Evolutionary conservation across 2,329 filamentous ascomycete genomes (phyloP).

Genomic region (Xylariomycetidae sp.): DNA sequence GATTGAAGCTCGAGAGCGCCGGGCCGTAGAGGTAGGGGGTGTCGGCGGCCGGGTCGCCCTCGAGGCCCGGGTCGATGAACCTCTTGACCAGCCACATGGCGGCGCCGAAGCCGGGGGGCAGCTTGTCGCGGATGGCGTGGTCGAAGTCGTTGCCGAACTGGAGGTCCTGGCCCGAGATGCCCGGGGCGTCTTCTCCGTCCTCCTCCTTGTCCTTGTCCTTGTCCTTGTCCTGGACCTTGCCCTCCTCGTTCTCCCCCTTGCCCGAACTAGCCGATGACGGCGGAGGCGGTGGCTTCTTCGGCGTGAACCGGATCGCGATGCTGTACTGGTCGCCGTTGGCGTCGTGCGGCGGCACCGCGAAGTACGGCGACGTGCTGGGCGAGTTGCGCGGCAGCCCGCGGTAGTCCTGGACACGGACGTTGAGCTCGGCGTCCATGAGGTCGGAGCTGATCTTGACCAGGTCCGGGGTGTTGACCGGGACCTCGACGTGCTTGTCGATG

Average conservation of each 20-base stretch:
- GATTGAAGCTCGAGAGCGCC: slow-evolving; percentile 73
- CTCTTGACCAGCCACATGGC: slow-evolving; percentile 82
- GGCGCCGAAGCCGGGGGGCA: slow-evolving; percentile 81
- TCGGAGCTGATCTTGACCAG: slow-evolving; percentile 58
- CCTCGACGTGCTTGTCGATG: slow-evolving; percentile 59
- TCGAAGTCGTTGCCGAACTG: slow-evolving; percentile 97
- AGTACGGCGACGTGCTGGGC: slow-evolving; percentile 69
- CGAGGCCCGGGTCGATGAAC: slow-evolving; percentile 85
- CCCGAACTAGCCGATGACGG: slow-evolving; percentile 4
- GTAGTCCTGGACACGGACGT: slow-evolving; percentile 65
- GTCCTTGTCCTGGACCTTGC: neutral
- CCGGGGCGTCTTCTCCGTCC: too few species aligned
- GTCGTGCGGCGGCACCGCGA: slow-evolving; percentile 61
- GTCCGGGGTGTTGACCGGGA: slow-evolving; percentile 67
- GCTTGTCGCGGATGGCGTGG: slow-evolving; percentile 74
- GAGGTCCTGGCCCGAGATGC: slow-evolving; percentile 64
- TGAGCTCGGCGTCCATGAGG: slow-evolving; percentile 60
- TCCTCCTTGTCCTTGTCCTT: slow-evolving; percentile 3
- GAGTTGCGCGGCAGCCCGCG: slow-evolving; percentile 65
- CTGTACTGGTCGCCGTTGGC: slow-evolving; percentile 72
- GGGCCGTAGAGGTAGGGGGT: slow-evolving; percentile 81
- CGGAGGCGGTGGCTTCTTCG: slow-evolving; percentile 40
- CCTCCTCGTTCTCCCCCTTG: neutral
- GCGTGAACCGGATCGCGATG: slow-evolving; percentile 72
- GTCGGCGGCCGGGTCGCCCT: slow-evolving; percentile 86